These are phyloP conservation scores for barley (Hordeum vulgare) DNA, from an alignment of 176 grass and related monocot genomes.

Conservation along the genomic window DNA sequence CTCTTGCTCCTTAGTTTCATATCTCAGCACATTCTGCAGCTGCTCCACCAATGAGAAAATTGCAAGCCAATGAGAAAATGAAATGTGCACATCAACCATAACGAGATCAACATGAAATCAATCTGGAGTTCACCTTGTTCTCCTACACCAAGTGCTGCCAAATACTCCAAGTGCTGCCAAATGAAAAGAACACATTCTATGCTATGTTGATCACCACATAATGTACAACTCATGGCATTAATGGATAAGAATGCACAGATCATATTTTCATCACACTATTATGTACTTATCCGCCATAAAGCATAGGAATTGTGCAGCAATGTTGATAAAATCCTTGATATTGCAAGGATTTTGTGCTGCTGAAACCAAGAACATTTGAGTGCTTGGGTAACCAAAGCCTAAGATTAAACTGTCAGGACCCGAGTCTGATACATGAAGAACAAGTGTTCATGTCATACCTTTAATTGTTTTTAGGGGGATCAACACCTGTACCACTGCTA, in stretches of 20 bases:
- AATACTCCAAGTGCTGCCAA: no score
- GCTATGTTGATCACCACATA: no score
- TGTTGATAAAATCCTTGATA: background rate
- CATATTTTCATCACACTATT: background rate
- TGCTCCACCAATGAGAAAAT: no score
- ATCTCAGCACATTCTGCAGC: no score
- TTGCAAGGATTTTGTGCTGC: background rate
- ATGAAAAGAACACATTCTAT: no score
- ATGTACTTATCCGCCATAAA: background rate
- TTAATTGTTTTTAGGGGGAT: background rate
- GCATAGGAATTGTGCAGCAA: background rate
- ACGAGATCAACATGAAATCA: no score
- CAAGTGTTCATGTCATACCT: background rate
- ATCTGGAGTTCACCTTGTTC: no score
- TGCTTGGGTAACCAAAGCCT: background rate
- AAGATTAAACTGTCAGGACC: background rate
- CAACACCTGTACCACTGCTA: background rate
- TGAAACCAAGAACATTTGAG: background rate
- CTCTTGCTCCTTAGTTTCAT: no score
- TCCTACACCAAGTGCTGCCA: no score
- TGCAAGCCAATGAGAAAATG: no score
- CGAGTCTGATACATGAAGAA: background rate
- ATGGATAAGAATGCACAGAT: background rate
- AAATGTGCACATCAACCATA: no score
- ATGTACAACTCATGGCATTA: background rate